A percentile compares a stretch with the other conserved stretches of the same genome.
phyloP scores from a whole-genome alignment of 2,329 filamentous ascomycete species.

The Microdochium paspali region DNA sequence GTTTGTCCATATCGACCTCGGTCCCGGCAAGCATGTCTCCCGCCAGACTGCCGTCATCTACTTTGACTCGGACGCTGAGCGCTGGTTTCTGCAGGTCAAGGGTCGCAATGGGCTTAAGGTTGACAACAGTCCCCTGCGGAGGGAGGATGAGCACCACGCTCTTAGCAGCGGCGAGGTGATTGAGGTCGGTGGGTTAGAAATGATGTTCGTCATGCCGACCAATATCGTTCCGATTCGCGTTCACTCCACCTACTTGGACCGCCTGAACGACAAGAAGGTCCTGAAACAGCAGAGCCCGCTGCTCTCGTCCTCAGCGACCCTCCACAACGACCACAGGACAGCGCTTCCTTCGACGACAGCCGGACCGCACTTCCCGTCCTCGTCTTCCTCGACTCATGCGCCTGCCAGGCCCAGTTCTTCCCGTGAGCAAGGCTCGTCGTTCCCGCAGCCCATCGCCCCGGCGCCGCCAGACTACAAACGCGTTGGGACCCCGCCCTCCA shows the following conservation, averaged over 20 bases:
- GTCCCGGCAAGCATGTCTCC: constrained; percentile 74
- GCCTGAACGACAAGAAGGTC: constrained; percentile 43
- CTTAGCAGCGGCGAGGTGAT: constrained; percentile 84
- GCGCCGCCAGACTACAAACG: constrained; percentile 51
- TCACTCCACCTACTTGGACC: constrained; percentile 58
- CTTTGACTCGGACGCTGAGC: constrained; percentile 58
- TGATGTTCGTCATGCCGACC: constrained; percentile 95
- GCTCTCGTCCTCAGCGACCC: constrained; percentile 5
- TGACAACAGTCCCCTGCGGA: constrained; percentile 63
- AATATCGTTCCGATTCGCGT: constrained; percentile 58
- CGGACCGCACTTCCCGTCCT: not conserved
- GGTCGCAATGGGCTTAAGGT: constrained; percentile 87
- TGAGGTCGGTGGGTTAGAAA: constrained; percentile 86
- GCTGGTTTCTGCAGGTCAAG: constrained; percentile 80
- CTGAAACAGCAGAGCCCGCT: constrained; percentile 9
- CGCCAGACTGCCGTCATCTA: constrained; percentile 67
- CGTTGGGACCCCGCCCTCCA: constrained; percentile 50
- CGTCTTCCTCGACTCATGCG: not conserved
- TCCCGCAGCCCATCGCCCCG: constrained; percentile 44
- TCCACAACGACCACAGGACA: not conserved
- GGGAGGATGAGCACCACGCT: constrained; percentile 49
- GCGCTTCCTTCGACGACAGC: not conserved
- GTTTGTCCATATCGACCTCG: constrained; percentile 76
- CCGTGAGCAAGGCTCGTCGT: not conserved
- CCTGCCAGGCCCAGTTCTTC: not conserved